Evolutionary conservation across 352 stramenopile genomes (phyloP), one percentile per base, ranked within the genome.

Genomic region (Thraustotheca clavata): DNA sequence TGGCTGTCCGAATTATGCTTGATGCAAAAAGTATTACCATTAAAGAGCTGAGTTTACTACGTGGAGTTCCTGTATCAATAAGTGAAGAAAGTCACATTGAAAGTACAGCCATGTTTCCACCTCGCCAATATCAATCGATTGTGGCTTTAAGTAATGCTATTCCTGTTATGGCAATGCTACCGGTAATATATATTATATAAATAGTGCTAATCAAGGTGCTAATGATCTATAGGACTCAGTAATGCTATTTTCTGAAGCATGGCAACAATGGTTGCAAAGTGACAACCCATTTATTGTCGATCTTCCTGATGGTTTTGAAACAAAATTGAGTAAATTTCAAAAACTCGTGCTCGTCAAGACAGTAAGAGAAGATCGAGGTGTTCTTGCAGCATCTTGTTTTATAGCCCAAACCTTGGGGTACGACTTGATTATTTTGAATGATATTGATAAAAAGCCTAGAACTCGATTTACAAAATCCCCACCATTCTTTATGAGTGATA

Each of bases 341-440:
- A 74, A 74, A 1, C 76, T 91, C 29, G 68, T 87, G 2, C 60
- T 91, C 3, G 69, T 89, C 18, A 80, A 78, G 0, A 87, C 75
- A 67, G 43, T 90, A 0, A 75, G 79, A 2, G 74, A 82, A 36
- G 81, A 91, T 29, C 55, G 59, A 1, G 84, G 81, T 32, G 69
- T 71, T 8, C 16, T 49, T 4, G 73, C 76, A 2, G 59, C 83
- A 11, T 55, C 33, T 1, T 54, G 63, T 4, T 91, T 83, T 48
- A 76, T 86, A 5, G 43, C 70, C 8, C 50, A 79, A 43, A 69
- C 40, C 7, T 69, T 90, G 6, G 75, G 76, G 49, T 60, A 59
- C 6, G 43, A 27, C 20, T 4, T 3, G 35, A 55, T 35, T 18
- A 9, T 1, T 4, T 4, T 65, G 9, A n/a, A n/a, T 18, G 31